Evolutionary conservation across 2,329 filamentous ascomycete genomes (phyloP).

Genomic region (Colletotrichum sp.): DNA sequence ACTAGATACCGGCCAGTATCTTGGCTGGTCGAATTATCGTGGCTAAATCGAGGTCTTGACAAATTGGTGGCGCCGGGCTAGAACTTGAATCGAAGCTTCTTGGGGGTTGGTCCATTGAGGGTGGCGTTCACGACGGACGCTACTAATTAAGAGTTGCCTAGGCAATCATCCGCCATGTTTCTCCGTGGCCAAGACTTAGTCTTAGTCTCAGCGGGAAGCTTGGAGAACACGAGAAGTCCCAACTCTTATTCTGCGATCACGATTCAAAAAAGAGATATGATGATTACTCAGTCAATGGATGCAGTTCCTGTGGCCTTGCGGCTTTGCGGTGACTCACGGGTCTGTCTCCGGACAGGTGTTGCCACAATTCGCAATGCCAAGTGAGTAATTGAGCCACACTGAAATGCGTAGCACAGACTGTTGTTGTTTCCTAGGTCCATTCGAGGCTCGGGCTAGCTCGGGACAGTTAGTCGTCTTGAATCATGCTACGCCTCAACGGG

Average conservation of each 20-base stretch:
- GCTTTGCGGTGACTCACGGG: neutral
- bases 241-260: neutral
- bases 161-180: neutral
- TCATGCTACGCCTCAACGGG: neutral
- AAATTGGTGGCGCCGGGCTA: neutral
- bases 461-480: neutral
- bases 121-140: neutral
- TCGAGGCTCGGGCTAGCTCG: neutral
- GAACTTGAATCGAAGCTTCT: slow-evolving; percentile 1
- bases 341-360: neutral
- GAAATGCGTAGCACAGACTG: neutral
- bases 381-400: neutral
- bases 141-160: neutral
- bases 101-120: neutral
- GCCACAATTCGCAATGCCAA: neutral
- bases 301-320: neutral
- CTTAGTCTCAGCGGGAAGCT: neutral
- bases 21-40: neutral
- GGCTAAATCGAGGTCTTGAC: neutral
- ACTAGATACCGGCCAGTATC: neutral
- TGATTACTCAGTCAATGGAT: neutral
- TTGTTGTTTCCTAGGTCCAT: neutral
- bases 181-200: neutral
- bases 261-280: neutral
- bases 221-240: neutral